Evolutionary conservation across 2,329 filamentous ascomycete species (phyloP).

Genomic region (Aspergillus sp.): DNA sequence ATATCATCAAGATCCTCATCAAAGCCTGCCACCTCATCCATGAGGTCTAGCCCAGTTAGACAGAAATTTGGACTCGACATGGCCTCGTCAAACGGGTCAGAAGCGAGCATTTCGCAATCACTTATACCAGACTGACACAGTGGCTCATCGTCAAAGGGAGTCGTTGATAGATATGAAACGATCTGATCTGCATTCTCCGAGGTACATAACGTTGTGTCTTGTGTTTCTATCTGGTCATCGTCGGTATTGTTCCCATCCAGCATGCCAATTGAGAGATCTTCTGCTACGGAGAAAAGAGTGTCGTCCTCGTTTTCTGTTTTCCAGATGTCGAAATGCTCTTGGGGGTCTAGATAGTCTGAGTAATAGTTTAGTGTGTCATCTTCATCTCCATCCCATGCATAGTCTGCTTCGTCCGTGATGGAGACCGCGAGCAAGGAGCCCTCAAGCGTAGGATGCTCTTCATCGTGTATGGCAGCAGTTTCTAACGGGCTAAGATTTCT

Average conservation of each 20-base stretch:
- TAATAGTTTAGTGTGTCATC: neutral
- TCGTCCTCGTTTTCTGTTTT: neutral
- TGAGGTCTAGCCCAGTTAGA: no score
- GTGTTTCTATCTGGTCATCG: neutral
- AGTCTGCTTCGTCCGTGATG: neutral
- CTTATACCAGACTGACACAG: neutral
- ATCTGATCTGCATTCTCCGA: neutral
- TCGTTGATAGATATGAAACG: neutral
- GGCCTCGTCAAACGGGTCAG: neutral
- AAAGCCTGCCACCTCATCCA: no score
- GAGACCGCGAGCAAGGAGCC: slow-evolving; percentile 2
- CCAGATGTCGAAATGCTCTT: no score
- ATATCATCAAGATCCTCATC: slow-evolving; percentile 3
- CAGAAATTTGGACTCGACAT: neutral
- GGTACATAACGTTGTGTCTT: neutral
- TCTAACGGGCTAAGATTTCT: slow-evolving; percentile 3
- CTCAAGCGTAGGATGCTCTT: neutral
- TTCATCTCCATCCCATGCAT: neutral
- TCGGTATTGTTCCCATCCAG: neutral
- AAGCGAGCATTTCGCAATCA: slow-evolving; percentile 4
- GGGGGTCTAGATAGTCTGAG: no score
- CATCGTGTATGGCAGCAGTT: neutral
- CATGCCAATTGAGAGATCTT: neutral
- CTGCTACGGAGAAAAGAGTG: neutral
- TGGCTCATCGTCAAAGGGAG: neutral